Percentiles rank a stretch among this genome's conserved stretches.
These are phyloP conservation scores for Zymoseptoria passerinii DNA, from an alignment of 2,329 filamentous ascomycete species.

Conservation along the genomic window DNA sequence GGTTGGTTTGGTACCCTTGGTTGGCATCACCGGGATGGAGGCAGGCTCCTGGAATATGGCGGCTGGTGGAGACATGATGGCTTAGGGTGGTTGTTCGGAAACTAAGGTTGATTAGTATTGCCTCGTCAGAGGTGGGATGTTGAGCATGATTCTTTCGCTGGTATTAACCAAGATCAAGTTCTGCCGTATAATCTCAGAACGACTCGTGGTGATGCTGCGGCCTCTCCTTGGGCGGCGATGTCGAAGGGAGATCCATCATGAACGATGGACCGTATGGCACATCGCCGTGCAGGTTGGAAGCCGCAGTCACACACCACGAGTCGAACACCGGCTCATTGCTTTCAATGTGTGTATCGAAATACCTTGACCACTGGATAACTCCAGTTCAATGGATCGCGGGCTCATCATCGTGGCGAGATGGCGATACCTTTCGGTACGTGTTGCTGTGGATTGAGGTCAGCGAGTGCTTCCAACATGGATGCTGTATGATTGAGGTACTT, in stretches of 20 bases:
- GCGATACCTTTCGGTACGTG: neutral
- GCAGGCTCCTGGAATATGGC: slow-evolving; percentile 46
- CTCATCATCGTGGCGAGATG: neutral
- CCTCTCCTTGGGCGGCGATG: slow-evolving; percentile 12
- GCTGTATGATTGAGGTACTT: neutral
- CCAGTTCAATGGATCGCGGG: neutral
- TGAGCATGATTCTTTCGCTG: slow-evolving; percentile 94
- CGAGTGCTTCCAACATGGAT: neutral
- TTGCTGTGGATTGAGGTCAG: neutral
- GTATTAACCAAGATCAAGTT: slow-evolving; percentile 99
- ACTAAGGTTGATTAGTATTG: slow-evolving; percentile 33
- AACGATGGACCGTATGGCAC: neutral
- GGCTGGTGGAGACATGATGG: slow-evolving; percentile 71
- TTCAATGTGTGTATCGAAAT: slow-evolving; percentile 3
- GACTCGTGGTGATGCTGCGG: slow-evolving; percentile 20
- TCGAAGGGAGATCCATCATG: neutral
- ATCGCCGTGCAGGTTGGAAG: neutral
- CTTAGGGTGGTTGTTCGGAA: slow-evolving; percentile 21
- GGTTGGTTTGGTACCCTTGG: slow-evolving; percentile 33
- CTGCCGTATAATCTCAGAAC: slow-evolving; percentile 84
- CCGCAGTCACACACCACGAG: neutral
- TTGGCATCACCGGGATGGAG: slow-evolving; percentile 28
- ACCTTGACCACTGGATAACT: slow-evolving; percentile 8
- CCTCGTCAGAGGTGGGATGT: slow-evolving; percentile 35
- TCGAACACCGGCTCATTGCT: slow-evolving; percentile 13